Conservation (phyloP, 257 asterid species). For the Galeopsis tetrahit region DNA sequence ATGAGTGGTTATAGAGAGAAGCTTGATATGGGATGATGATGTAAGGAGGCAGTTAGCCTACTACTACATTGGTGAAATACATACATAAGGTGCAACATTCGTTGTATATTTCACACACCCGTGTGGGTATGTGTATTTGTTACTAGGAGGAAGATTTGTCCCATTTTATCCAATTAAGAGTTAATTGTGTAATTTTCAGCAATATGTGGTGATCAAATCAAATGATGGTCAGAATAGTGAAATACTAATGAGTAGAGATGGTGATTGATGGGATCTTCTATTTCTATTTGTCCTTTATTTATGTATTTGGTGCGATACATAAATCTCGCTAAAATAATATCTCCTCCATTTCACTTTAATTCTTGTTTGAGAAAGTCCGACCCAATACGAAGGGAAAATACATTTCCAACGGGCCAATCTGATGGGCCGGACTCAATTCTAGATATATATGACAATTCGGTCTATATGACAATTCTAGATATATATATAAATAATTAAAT, state of each 20-base stretch:
- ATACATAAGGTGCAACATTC: not conserved
- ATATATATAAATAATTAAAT: no score
- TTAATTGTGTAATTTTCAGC: not conserved
- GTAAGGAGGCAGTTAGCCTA: no score
- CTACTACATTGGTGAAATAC: not conserved
- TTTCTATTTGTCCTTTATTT: not conserved
- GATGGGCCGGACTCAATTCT: no score
- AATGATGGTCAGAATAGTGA: constrained; percentile 14
- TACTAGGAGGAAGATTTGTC: no score
- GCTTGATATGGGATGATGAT: constrained; percentile 14
- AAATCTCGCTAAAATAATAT: no score
- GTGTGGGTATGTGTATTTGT: not conserved
- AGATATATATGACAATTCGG: no score
- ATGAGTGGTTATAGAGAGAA: constrained; percentile 14
- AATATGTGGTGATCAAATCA: not conserved
- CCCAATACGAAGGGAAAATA: no score
- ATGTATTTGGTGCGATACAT: not conserved
- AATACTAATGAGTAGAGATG: not conserved
- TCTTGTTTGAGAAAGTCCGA: no score
- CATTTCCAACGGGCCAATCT: no score
- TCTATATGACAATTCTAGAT: no score
- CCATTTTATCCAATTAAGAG: no score
- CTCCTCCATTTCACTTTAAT: no score
- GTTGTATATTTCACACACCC: not conserved
- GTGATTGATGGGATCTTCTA: constrained; percentile 24